Base-by-base conservation (phyloP, 2,329 filamentous ascomycete genomes). In the Rhytidhysteron rufulum region DNA sequence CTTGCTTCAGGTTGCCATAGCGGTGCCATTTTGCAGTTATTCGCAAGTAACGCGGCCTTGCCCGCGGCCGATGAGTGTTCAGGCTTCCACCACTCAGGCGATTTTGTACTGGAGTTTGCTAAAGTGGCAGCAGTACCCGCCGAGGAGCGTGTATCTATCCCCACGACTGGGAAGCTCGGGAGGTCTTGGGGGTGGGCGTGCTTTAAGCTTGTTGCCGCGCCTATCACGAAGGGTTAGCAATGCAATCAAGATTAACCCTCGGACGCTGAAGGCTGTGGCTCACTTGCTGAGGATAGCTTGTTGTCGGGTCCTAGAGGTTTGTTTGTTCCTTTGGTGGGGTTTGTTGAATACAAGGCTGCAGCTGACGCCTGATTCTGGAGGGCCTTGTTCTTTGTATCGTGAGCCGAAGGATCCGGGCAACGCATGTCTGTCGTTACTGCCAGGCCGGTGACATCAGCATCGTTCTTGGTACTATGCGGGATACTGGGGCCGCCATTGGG, bases 81-180 rank as follows among this genome's bases (percentile, higher is more conserved):
- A 15, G 83, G 80, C 57, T 78, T 83, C 82, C 82, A 86, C 58
- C 73, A 70, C 60, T 86, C 77, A 37, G 82, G 70, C 3, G 79
- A 63, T 57, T 80, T 86, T 51, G 80, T 79, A 56, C 80, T 86
- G 35, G 79, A 74, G 72, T 87, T 86, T 37, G 87, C 87, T 33
- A 91, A 70, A 37, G 77, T 79, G 30, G 86, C 86, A 39, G 88
- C 88, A 40, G 85, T 80, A 49, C 83, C 79, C 44, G 86, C 87
- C 41, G 86, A 87, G 37, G 73, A 66, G 31, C 65, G 69, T 34
- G 71, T 66, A 41, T 71, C 61, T 37, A 88, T 72, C 27, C 86
- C 84, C 42, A 74, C 62, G 8, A 83, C 82, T 10, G 87, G 86
- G 54, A 77, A 91, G 55, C 83, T 86, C 27, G 87, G 87, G 17